Evolutionary conservation across 1,284 basidiomycete genomes (phyloP), one percentile per base, ranked within the genome.

Genomic region (Melampsora abietis-canadensis): DNA sequence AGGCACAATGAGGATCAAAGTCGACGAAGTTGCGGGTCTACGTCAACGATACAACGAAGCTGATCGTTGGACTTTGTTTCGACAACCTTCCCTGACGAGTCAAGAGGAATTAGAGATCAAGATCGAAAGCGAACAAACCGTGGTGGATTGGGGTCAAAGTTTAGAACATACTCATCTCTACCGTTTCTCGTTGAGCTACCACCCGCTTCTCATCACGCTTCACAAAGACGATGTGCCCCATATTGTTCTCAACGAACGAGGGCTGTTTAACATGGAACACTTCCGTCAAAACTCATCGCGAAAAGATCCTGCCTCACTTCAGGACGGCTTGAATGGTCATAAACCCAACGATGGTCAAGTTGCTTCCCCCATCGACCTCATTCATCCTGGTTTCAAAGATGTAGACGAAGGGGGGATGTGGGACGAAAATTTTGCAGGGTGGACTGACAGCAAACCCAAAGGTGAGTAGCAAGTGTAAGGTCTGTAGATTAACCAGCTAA

Each of bases 251-350:
- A 99, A 99, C 80, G 92, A 92, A 12, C 86, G 89, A 57, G 90
- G 91, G 0, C 85, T 99, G 34, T 85, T 99, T 78, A 94, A 98
- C 81, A 94, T 98, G 92, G 96, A 99, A 81, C 96, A 98, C 82
- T 98, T 93, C 85, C 87, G 93, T 72, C 85, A 84, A 44, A 92
- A 92, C 83, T 81, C 85, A 74, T 68, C 79, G 77, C 24, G 48
- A 14, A n/a, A 59, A 24, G 83, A 88, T 62, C 81, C 83, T 4
- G 82, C 84, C 15, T 31, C 88, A 48, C 81, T 88, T 19, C 94
- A 92, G 91, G 94, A 94, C 77, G 91, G 34, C 34, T 8, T 68
- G 62, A 59, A 65, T 17, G 64, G 37, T 15, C 40, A 34, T 17
- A 14, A 68, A 78, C 77, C 77, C 82, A 77, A 14, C 21, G 48